Percentiles rank a stretch among this genome's conserved stretches.
Evolutionary conservation across 306 rosid genomes (phyloP).

Genomic region (Begonia masoniana): DNA sequence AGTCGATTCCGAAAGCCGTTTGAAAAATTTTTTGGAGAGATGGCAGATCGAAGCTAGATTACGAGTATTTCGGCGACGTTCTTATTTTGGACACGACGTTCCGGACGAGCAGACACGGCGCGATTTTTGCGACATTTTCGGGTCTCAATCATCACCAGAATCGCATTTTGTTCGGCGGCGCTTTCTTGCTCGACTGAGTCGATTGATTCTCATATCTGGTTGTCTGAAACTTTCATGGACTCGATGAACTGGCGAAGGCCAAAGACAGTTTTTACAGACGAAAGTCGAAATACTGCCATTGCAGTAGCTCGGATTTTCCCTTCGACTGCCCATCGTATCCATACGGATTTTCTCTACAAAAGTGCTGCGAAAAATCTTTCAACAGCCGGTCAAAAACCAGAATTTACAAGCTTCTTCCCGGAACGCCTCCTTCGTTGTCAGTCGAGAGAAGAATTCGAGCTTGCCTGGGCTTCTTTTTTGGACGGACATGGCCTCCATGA

Average conservation of each 20-base stretch:
- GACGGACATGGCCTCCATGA: too few relatives aligned
- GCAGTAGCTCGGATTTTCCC: slow-evolving; percentile 4
- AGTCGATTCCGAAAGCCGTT: slow-evolving; percentile 1
- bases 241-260: background rate
- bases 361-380: background rate
- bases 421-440: background rate
- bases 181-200: slow-evolving; percentile 5
- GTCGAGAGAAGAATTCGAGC: background rate
- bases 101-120: background rate
- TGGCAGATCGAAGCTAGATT: slow-evolving; percentile 1
- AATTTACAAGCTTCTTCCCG: background rate
- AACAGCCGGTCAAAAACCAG: background rate
- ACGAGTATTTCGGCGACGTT: background rate
- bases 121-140: background rate
- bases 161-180: background rate
- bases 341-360: background rate
- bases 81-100: background rate
- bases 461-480: too few relatives aligned
- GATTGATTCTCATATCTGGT: slow-evolving; percentile 1
- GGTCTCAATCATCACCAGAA: slow-evolving; percentile 1
- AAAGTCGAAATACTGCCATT: slow-evolving; percentile 4
- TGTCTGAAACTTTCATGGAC: slow-evolving; percentile 1
- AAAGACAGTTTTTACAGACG: background rate
- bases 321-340: background rate
- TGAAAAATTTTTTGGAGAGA: slow-evolving; percentile 1